Percentiles rank a stretch among this genome's conserved stretches.
These are phyloP conservation scores for Fraxinus anomala DNA, from an alignment of 257 asterid species.

Conservation along the genomic window DNA sequence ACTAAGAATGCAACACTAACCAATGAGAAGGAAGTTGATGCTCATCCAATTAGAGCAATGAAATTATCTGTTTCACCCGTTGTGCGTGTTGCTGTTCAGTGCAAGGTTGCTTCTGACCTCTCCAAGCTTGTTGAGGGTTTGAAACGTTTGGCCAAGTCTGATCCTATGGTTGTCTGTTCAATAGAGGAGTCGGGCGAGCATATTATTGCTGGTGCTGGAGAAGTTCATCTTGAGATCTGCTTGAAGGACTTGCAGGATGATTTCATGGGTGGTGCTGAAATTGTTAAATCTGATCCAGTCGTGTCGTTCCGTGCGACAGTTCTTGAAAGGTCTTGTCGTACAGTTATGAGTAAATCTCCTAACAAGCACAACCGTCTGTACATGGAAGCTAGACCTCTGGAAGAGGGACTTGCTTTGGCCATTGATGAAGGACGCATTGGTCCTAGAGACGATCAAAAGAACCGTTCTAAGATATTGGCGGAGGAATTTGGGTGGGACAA, in stretches of 20 bases:
- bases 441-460: too few species aligned
- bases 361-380: too few species aligned
- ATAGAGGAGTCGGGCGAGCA: constrained; percentile 50
- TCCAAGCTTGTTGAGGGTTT: constrained; percentile 53
- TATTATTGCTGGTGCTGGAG: constrained; percentile 45
- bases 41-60: constrained; percentile 47
- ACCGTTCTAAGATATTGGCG: constrained; percentile 40
- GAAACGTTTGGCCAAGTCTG: constrained; percentile 47
- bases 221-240: too few species aligned
- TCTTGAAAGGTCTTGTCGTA: too few species aligned
- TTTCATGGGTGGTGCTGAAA: too few species aligned
- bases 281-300: too few species aligned
- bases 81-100: constrained; percentile 50
- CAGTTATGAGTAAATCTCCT: too few species aligned
- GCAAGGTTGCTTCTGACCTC: constrained; percentile 52
- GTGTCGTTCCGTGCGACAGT: too few species aligned
- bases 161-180: constrained; percentile 50
- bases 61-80: constrained; percentile 52
- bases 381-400: too few species aligned
- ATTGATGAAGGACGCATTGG: too few species aligned
- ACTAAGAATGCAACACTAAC: constrained; percentile 53
- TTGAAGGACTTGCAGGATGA: too few species aligned
- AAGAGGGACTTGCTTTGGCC: too few species aligned
- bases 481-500: constrained; percentile 56
- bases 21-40: constrained; percentile 44